These are phyloP conservation scores for Linum tenue DNA, from an alignment of 345 rosid species.

Conservation along the genomic window DNA sequence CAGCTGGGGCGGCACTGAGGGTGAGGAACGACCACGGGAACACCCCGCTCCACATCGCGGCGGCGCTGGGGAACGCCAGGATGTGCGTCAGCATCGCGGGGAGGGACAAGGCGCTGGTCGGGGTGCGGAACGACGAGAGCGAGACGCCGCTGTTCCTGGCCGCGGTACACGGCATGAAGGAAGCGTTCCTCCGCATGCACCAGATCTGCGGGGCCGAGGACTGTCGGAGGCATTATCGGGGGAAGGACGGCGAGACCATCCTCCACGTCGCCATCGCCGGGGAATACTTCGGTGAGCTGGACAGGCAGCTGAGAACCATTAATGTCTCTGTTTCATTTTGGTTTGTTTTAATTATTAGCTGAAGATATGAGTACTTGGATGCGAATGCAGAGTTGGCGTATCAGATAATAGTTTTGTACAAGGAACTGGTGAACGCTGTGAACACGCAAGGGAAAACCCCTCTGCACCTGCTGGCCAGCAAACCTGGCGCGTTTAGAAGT, in stretches of 20 bases:
- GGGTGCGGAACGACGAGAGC: conserved; percentile 15
- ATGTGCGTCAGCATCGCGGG: conserved; percentile 27
- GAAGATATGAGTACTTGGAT: neutral
- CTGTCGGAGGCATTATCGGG: conserved; percentile 4
- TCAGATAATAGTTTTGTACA: conserved; percentile 26
- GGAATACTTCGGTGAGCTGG: conserved; percentile 23
- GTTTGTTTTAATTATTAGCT: neutral
- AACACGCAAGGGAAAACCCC: conserved; percentile 30
- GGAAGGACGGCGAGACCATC: conserved; percentile 23
- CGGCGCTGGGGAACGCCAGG: conserved; percentile 25
- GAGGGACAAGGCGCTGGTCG: neutral
- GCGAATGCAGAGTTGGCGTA: conserved; percentile 36
- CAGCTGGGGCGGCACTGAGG: neutral
- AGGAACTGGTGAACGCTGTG: conserved; percentile 15
- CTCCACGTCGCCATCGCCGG: conserved; percentile 35
- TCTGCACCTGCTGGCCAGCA: conserved; percentile 37
- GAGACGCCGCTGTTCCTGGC: conserved; percentile 41
- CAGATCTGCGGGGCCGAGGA: neutral
- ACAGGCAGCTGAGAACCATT: too few species aligned
- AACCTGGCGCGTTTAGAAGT: conserved; percentile 34
- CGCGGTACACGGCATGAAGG: conserved; percentile 27
- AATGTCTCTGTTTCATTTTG: too few species aligned
- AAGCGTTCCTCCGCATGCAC: conserved; percentile 30
- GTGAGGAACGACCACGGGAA: conserved; percentile 19
- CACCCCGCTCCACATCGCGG: conserved; percentile 39